These are phyloP conservation scores for Gossypium rotundifolium DNA, from an alignment of 345 rosid species.

Conservation along the genomic window DNA sequence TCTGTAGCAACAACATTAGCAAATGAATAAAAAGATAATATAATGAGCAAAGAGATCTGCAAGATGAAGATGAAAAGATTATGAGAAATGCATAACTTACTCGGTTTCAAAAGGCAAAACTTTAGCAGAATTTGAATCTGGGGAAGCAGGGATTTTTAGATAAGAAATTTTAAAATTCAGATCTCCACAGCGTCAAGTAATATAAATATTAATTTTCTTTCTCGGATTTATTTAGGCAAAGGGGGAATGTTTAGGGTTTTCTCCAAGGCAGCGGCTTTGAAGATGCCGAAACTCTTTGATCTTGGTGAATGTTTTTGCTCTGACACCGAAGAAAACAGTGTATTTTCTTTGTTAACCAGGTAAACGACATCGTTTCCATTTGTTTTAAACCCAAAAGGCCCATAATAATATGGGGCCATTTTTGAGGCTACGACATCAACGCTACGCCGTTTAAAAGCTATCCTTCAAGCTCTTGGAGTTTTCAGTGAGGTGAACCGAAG, in stretches of 20 bases:
- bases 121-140: background rate
- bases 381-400: background rate
- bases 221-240: background rate
- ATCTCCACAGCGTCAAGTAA: background rate
- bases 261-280: conserved; percentile 7
- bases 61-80: background rate
- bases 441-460: background rate
- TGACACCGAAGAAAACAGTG: background rate
- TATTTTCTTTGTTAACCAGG: background rate
- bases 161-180: background rate
- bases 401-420: background rate
- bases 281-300: conserved; percentile 7
- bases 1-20: background rate
- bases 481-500: background rate
- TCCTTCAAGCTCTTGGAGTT: background rate
- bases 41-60: background rate
- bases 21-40: background rate
- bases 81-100: conserved; percentile 4
- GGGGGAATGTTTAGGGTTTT: conserved; percentile 17
- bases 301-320: background rate
- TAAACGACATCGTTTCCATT: background rate
- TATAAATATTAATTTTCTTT: background rate
- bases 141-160: too few species aligned
- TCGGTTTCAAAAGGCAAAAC: background rate
- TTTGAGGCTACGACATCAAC: background rate